Base-by-base conservation (phyloP, 208 protist species). In the Leishmania braziliensis region DNA sequence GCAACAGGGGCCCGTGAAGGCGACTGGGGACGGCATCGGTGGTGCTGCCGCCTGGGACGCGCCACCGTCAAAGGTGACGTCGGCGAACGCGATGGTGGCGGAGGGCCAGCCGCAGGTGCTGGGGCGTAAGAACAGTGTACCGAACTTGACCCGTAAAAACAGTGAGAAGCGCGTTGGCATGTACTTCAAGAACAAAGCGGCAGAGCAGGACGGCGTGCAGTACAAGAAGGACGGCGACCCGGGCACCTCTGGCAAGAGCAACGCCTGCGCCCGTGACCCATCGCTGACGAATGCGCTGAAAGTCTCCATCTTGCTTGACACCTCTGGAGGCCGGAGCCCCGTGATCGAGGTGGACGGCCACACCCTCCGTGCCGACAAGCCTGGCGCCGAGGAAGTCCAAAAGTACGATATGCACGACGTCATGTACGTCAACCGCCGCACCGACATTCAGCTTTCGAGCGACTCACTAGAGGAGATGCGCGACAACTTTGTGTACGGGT, bases 121-220 rank as follows among this genome's bases (percentile, higher is more conserved):
- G 53, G 89, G 89, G 20, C 84, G 89, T 48, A 90, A 88, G 78
- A 91, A 83, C 79, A 85, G 79, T 50, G 53, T 82, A 20, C 54
- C 56, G 69, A 86, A 86, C 69, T 50, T 91, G 46, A 74, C 76
- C 29, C 90, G 90, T 75, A 93, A 93, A 77, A 74, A 62, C 10
- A 93, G 90, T 74, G 84, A 91, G 79, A 95, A 94, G 85, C 85
- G 90, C 1, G 88, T 95, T 29, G 92, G 92, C 26, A 93, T 95
- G 88, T 95, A 95, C 81, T 95, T 95, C 81, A 95, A 95, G 76
- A 92, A 94, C 82, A 88, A 90, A n/a, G 84, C 81, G 1, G 58
- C 84, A 18, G 81, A 93, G 46, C 82, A 70, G n/a, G 85, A 84
- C 33, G 78, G 86, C 3, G 51, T 81, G 26, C 84, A 91, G 75